Evolutionary conservation across 768 basidiomycete genomes (phyloP).

Genomic region (Phylloporus rhodoxanthus): DNA sequence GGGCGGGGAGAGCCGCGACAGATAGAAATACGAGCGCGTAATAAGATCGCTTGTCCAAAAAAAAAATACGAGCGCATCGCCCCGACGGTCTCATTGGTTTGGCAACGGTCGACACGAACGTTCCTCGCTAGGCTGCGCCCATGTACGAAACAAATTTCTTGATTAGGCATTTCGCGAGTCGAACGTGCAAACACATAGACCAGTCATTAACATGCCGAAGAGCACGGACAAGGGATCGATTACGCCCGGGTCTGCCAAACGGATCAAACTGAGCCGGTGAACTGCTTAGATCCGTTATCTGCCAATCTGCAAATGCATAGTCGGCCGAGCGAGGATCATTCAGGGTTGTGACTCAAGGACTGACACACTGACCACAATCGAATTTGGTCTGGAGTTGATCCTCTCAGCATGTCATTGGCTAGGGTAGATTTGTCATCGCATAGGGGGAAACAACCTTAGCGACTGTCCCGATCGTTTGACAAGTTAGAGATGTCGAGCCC

Average conservation of each 20-base stretch:
- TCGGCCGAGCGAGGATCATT: background rate
- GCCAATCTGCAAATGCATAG: background rate
- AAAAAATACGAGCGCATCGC: too few relatives aligned
- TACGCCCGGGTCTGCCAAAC: background rate
- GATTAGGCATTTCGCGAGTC: constrained; percentile 13
- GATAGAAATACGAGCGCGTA: constrained; percentile 5
- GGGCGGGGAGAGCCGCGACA: background rate
- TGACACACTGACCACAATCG: background rate
- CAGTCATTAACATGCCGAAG: background rate
- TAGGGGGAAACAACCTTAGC: background rate
- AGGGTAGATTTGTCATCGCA: background rate
- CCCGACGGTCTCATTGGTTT: too few relatives aligned
- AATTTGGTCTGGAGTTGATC: background rate
- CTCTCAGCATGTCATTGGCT: background rate
- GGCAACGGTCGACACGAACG: constrained; percentile 28
- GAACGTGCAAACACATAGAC: constrained; percentile 16
- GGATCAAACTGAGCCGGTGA: background rate
- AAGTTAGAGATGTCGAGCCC: constrained; percentile 39
- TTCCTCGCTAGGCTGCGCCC: constrained; percentile 12
- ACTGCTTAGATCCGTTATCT: background rate
- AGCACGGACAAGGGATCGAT: background rate
- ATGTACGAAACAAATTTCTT: constrained; percentile 9
- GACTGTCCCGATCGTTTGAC: constrained; percentile 5
- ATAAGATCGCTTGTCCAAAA: too few relatives aligned
- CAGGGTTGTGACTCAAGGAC: background rate